These are phyloP conservation scores for Candida xyloterini DNA, from an alignment of 805 yeast species.

Conservation along the genomic window DNA sequence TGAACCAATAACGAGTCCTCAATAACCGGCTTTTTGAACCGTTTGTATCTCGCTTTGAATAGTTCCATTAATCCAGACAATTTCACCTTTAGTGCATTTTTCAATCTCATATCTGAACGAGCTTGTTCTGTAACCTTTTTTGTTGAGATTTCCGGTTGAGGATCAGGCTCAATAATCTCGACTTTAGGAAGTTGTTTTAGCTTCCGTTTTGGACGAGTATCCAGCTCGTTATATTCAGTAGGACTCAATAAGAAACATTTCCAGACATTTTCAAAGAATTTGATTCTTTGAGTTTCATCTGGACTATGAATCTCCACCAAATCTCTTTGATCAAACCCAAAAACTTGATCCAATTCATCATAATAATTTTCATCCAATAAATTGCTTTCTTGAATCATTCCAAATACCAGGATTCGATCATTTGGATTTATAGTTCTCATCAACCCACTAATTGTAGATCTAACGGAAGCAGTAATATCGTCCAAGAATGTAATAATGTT, in stretches of 20 bases:
- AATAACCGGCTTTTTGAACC: conserved; percentile 86
- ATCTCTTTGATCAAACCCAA: conserved; percentile 55
- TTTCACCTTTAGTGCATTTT: conserved; percentile 81
- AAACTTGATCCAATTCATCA: conserved; percentile 48
- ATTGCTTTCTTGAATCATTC: conserved; percentile 51
- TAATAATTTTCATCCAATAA: conserved; percentile 28
- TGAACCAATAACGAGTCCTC: conserved; percentile 74
- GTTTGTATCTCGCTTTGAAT: conserved; percentile 79
- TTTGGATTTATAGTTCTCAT: conserved; percentile 64
- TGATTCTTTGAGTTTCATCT: conserved; percentile 41
- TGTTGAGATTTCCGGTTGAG: not conserved
- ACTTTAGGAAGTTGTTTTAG: conserved; percentile 28
- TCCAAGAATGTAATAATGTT: conserved; percentile 73
- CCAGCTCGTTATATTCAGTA: conserved; percentile 60
- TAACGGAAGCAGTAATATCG: conserved; percentile 66
- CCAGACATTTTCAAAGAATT: conserved; percentile 56
- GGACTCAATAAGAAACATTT: conserved; percentile 66
- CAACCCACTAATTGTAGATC: conserved; percentile 67
- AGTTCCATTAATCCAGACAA: conserved; percentile 86
- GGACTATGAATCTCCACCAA: conserved; percentile 45
- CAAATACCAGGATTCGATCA: conserved; percentile 73
- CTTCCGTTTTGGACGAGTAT: conserved; percentile 51
- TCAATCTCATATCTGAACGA: conserved; percentile 69
- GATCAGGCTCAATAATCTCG: conserved; percentile 5
- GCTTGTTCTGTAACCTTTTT: conserved; percentile 40